These are phyloP conservation scores for Ceratorhiza oryzae-sativae DNA, from an alignment of 1,284 basidiomycete genomes.

Conservation along the genomic window DNA sequence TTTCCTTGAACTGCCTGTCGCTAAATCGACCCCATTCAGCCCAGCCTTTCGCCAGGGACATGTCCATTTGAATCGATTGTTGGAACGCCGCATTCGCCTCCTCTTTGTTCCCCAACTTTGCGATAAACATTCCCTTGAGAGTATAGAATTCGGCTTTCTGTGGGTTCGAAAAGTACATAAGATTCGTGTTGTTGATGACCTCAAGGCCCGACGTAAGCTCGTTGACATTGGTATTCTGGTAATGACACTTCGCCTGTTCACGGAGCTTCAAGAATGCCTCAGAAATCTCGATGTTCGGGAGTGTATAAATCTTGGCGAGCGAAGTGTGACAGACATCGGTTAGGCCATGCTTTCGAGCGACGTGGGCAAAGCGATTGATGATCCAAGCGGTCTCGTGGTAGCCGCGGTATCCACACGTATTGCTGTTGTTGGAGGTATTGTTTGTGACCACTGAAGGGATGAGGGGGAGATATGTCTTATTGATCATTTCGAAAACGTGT, in stretches of 20 bases:
- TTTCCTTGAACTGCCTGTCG: slow-evolving; percentile 91
- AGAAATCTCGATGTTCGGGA: slow-evolving; percentile 99
- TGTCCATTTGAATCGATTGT: slow-evolving; percentile 95
- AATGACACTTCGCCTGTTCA: slow-evolving; percentile 99
- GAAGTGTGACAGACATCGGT: slow-evolving; percentile 96
- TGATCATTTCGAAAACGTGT: slow-evolving; percentile 90
- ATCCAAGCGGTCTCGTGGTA: slow-evolving; percentile 99
- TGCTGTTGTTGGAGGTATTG: slow-evolving; percentile 64
- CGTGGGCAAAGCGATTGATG: slow-evolving; percentile 99
- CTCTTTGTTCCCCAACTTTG: slow-evolving; percentile 84
- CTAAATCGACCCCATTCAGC: slow-evolving; percentile 98
- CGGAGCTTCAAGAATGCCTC: slow-evolving; percentile 99
- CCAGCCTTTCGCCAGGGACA: slow-evolving; percentile 96
- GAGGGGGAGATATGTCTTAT: slow-evolving; percentile 94
- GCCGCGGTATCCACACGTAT: slow-evolving; percentile 95
- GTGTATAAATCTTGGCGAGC: slow-evolving; percentile 96
- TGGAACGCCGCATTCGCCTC: slow-evolving; percentile 94
- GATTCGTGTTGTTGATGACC: slow-evolving; percentile 99
- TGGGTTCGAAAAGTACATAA: slow-evolving; percentile 94
- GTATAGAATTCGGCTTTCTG: slow-evolving; percentile 99
- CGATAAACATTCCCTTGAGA: slow-evolving; percentile 99
- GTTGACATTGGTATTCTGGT: slow-evolving; percentile 92
- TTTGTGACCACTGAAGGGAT: slow-evolving; percentile 62
- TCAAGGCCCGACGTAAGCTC: slow-evolving; percentile 95
- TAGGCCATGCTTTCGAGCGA: slow-evolving; percentile 96